Base-by-base conservation (phyloP, 106 monocot genomes). In the Posidonia australis region DNA sequence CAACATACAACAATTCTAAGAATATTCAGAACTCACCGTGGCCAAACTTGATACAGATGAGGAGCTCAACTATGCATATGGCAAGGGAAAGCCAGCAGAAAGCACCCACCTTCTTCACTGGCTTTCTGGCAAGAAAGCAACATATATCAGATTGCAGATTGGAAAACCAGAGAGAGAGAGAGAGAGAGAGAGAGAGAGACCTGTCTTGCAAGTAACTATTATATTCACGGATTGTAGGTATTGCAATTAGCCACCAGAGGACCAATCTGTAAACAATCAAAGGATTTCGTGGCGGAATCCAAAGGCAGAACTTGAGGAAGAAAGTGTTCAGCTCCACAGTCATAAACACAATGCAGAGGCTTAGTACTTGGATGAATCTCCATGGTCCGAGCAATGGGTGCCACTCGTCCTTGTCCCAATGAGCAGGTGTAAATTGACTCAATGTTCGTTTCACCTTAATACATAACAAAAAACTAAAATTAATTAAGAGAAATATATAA, bases 341-440 rank as follows among this genome's bases (percentile, higher is more conserved):
- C 93, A 93, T 86, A 66, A 93, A 93, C 9, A 83, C 75, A 23
- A 89, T 58, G 67, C 93, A 93, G 25, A 93, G 81, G 66, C 63
- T 72, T 19, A 89, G 65, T 63, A 93, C 93, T 72, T 93, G 93
- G 49, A 89, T 65, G 64, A 93, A 93, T 73, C 93, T 78, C 93
- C 89, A 85, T 20, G 93, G 93, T 12, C 93, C 89, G n/a, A 81
- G 78, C 25, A 89, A 69, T 44, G 93, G 93, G 42, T 81, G 74
- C 93, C 93, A 93, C 46, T 89, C 81, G 67, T 93, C 93, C 72
- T 89, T 93, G 68, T 93, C 93, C 93, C 93, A 93, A 24, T 70
- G 72, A 64, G 93, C 93, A 17, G 93, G 93, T 17, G 93, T 93
- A 58, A 93, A 93, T 63, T 93, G 93, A 24, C 89, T 78, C 62